These are phyloP conservation scores for Erodium maritimum DNA, from an alignment of 345 rosid species.

Conservation along the genomic window DNA sequence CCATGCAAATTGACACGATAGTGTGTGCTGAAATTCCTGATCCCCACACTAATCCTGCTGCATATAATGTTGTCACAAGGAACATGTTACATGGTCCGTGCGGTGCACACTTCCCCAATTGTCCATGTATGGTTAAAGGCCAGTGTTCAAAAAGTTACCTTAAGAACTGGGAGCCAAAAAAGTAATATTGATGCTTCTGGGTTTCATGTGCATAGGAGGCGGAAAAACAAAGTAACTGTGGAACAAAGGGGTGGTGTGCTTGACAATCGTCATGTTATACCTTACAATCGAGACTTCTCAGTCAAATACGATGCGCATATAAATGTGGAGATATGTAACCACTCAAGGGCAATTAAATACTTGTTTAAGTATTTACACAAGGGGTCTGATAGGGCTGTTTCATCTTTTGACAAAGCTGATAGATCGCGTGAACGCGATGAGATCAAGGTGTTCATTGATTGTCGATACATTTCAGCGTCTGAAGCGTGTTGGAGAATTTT, in stretches of 20 bases:
- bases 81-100: constrained; percentile 4
- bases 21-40: background rate
- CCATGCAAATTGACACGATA: background rate
- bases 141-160: background rate
- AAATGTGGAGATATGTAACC: background rate
- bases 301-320: background rate
- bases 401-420: too few relatives aligned
- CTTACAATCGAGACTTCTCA: background rate
- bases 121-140: background rate
- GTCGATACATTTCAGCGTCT: constrained; percentile 2
- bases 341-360: background rate
- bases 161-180: background rate
- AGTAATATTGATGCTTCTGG: background rate
- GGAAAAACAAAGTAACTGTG: background rate
- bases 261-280: constrained; percentile 1
- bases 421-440: background rate
- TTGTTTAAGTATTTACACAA: constrained; percentile 3
- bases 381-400: background rate
- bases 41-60: background rate
- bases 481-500: constrained; percentile 12
- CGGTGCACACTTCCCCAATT: background rate
- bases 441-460: constrained; percentile 3
- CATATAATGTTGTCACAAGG: background rate
- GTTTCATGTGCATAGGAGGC: background rate
- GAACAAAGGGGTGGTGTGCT: background rate